A percentile compares a stretch with the other conserved stretches of the same genome.
Conservation (phyloP, 148 eudicot genomes). For the Arctostaphylos glauca region DNA sequence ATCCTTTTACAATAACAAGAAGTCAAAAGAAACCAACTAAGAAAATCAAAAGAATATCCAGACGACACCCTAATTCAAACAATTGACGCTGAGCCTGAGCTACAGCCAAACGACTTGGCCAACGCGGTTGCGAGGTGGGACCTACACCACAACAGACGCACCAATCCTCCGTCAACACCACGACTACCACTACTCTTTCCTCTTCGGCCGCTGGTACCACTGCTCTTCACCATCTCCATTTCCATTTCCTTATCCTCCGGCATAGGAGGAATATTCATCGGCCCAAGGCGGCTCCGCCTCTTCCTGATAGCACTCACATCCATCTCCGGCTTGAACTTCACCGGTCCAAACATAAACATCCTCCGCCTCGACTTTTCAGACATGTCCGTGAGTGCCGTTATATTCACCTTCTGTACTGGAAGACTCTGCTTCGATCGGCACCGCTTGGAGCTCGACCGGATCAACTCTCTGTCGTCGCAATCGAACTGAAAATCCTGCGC, state of each 20-base stretch:
- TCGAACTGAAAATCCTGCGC: neutral
- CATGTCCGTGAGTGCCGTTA: slow-evolving; percentile 31
- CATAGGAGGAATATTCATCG: slow-evolving; percentile 8
- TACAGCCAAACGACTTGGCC: slow-evolving; percentile 33
- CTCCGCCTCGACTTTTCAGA: slow-evolving; percentile 26
- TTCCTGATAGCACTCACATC: slow-evolving; percentile 27
- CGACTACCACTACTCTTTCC: neutral
- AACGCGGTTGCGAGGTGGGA: slow-evolving; percentile 24
- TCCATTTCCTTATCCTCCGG: neutral
- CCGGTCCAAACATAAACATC: slow-evolving; percentile 41
- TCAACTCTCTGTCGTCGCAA: neutral
- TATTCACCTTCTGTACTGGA: slow-evolving; percentile 31
- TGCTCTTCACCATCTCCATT: neutral
- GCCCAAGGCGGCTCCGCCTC: slow-evolving; percentile 21
- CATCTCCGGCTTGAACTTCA: slow-evolving; percentile 47
- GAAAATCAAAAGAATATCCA: neutral
- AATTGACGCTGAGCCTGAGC: neutral
- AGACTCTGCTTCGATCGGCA: no score
- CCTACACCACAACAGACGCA: slow-evolving; percentile 16
- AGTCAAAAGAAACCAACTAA: neutral
- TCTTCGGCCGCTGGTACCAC: neutral
- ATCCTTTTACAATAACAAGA: neutral
- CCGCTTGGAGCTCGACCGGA: slow-evolving; percentile 15
- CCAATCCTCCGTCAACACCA: neutral
- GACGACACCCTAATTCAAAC: neutral